phyloP scores from a whole-genome alignment of 2,329 filamentous ascomycete genomes.

The Cladosporium sphaerospermum region DNA sequence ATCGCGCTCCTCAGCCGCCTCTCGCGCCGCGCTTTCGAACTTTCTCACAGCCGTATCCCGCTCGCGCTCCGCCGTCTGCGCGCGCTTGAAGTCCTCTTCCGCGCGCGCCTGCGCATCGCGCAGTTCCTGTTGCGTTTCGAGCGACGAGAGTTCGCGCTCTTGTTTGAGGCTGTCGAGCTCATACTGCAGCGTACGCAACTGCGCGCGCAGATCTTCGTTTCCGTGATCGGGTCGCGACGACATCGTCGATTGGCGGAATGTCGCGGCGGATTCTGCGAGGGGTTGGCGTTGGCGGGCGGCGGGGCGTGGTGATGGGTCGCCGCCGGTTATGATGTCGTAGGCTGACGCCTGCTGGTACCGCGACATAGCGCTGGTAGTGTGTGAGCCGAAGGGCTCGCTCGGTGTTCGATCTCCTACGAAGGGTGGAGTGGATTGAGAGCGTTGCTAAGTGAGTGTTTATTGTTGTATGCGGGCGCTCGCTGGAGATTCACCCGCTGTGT shows the following conservation, averaged over 20 bases:
- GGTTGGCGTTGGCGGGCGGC: conserved; percentile 31
- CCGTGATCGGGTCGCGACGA: conserved; percentile 31
- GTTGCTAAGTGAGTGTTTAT: neutral
- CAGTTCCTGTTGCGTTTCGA: conserved; percentile 77
- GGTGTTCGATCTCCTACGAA: neutral
- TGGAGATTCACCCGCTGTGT: no score
- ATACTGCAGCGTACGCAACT: conserved; percentile 82
- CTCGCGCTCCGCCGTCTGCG: conserved; percentile 48
- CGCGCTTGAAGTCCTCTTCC: conserved; percentile 75
- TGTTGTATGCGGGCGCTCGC: neutral
- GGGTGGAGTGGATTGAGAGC: neutral
- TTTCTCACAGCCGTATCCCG: conserved; percentile 48
- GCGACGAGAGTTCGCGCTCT: conserved; percentile 71
- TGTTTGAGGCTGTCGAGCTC: conserved; percentile 81
- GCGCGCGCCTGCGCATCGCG: conserved; percentile 72
- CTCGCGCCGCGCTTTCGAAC: conserved; percentile 47
- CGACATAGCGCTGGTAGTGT: conserved; percentile 22
- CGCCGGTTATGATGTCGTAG: conserved; percentile 46
- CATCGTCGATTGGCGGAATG: conserved; percentile 36
- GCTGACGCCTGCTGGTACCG: conserved; percentile 34
- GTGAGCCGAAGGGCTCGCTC: neutral
- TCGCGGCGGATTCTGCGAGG: conserved; percentile 7
- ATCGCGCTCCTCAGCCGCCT: conserved; percentile 51
- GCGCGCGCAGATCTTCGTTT: conserved; percentile 79
- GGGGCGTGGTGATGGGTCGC: conserved; percentile 27